Evolutionary conservation across 1,284 basidiomycete species (phyloP).

Genomic region (Pascua sp.): DNA sequence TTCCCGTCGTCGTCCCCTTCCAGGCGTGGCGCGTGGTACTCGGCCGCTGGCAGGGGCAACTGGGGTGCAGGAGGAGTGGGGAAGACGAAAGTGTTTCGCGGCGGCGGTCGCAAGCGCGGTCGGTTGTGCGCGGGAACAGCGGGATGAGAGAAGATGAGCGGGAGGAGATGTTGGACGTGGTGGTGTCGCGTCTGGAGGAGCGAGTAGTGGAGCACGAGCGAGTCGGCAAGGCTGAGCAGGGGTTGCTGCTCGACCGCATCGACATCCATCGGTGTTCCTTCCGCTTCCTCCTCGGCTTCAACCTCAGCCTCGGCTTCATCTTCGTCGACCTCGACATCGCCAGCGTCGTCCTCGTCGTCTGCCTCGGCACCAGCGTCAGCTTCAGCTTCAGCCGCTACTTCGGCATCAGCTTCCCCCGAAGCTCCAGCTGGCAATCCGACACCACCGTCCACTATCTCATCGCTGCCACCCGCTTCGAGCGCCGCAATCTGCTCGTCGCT

Average conservation of each 20-base stretch:
- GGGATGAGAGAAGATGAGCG: conserved; percentile 43
- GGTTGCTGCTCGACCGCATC: conserved; percentile 16
- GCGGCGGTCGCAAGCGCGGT: conserved; percentile 32
- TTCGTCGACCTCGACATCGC: conserved; percentile 3
- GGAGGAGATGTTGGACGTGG: conserved; percentile 40
- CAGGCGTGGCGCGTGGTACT: conserved; percentile 13
- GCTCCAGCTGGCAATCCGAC: conserved; percentile 16
- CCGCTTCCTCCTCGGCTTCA: conserved; percentile 10
- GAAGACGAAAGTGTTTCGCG: conserved; percentile 34
- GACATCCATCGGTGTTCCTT: conserved; percentile 1
- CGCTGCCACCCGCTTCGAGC: conserved; percentile 24
- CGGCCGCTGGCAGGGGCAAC: conserved; percentile 23
- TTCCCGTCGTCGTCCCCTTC: neutral
- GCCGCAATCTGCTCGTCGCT: conserved; percentile 39
- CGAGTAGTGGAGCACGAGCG: conserved; percentile 40
- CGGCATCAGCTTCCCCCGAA: conserved; percentile 1
- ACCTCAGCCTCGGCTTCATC: conserved; percentile 5
- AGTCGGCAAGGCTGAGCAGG: conserved; percentile 32
- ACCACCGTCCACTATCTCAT: conserved; percentile 1
- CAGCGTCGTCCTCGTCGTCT: conserved; percentile 5
- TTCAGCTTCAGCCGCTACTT: conserved; percentile 19
- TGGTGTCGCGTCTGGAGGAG: conserved; percentile 37
- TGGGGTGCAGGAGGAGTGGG: conserved; percentile 32
- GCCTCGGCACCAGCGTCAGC: conserved; percentile 2
- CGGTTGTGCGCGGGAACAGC: conserved; percentile 37